Base-by-base conservation (phyloP, 78 protist species). In the Chrysochromulina tobinii region DNA sequence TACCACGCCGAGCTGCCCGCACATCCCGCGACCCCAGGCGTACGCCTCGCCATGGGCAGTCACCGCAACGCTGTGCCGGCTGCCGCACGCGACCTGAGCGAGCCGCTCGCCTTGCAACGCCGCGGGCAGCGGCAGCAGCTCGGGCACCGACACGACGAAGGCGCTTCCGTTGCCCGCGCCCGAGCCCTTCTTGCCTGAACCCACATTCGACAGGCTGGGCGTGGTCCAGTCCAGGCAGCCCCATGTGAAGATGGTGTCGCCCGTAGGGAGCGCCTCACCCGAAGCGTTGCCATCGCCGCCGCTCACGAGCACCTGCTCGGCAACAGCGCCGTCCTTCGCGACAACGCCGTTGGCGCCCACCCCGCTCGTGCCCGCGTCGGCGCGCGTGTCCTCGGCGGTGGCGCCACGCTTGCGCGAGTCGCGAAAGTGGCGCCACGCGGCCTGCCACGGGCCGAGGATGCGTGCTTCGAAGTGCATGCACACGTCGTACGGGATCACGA, bases 11-110 rank as follows among this genome's bases (percentile, higher is more conserved):
- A 91, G 90, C 27, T 50, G 48, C 15, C 93, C 93, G 12, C 7
- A 90, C 25, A 21, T 6, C 7, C 91, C 93, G 50, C 86, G 25
- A 1, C 93, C 93, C 93, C 93, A 91, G 23, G 90, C 12, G 79
- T 89, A 88, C 23, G 61, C 69, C 50, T 23, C 85, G 53, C 93
- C 93, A 15, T 1, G 2, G 6, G 17, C 55, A 12, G 81, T 48
- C 21, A 27, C 55, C 57, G 21, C 23, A 12, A 72, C 8, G 21
- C 21, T 4, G 81, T 72, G 81, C 20, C 17, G 53, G 12, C 27
- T 55, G 81, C 81, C 81, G 81, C 25, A 3, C 81, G 81, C 81
- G 2, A 72, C 54, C 55, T 48, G 81, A 15, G 50, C 54, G 20
- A 72, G 8, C 25, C 15, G 15, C 81, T 8, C 27, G 14, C 25